These are phyloP conservation scores for Saussurea involucrata DNA, from an alignment of 129 eudicot species.

Conservation along the genomic window DNA sequence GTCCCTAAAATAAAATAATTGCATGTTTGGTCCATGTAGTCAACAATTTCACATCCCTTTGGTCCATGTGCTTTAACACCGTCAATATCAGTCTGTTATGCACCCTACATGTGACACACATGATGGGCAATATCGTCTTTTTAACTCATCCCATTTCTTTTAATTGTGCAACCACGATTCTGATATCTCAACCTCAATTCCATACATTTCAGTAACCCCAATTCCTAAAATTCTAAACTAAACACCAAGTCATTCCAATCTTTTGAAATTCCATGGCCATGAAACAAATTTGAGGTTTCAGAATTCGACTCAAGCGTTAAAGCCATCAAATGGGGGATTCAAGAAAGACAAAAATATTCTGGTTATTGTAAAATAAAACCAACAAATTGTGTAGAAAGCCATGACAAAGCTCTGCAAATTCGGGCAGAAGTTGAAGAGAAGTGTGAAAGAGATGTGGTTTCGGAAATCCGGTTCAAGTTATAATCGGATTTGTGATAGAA, in stretches of 20 bases:
- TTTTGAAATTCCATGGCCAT: conserved; percentile 1
- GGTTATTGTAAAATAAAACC: conserved; percentile 27
- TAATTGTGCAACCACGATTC: too few relatives aligned
- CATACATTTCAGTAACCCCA: neutral
- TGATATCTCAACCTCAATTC: too few relatives aligned
- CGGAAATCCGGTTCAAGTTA: conserved; percentile 35
- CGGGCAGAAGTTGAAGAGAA: conserved; percentile 35
- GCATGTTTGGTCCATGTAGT: too few relatives aligned
- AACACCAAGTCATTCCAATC: neutral
- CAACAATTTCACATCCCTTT: too few relatives aligned
- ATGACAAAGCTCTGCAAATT: conserved; percentile 43
- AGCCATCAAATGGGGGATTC: conserved; percentile 39
- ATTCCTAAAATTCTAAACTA: neutral
- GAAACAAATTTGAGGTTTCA: conserved; percentile 51
- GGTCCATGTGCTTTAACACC: too few relatives aligned
- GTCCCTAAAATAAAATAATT: too few relatives aligned
- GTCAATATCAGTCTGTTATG: too few relatives aligned
- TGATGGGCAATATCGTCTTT: too few relatives aligned
- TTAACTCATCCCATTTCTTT: too few relatives aligned
- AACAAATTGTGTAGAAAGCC: conserved; percentile 15
- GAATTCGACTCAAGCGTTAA: conserved; percentile 46
- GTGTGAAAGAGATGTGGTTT: conserved; percentile 28
- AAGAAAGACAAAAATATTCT: conserved; percentile 4
- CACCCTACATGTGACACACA: too few relatives aligned
- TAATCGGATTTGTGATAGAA: conserved; percentile 31